phyloP scores from a whole-genome alignment of 352 stramenopile genomes.

The Globisporangium yorkense region DNA sequence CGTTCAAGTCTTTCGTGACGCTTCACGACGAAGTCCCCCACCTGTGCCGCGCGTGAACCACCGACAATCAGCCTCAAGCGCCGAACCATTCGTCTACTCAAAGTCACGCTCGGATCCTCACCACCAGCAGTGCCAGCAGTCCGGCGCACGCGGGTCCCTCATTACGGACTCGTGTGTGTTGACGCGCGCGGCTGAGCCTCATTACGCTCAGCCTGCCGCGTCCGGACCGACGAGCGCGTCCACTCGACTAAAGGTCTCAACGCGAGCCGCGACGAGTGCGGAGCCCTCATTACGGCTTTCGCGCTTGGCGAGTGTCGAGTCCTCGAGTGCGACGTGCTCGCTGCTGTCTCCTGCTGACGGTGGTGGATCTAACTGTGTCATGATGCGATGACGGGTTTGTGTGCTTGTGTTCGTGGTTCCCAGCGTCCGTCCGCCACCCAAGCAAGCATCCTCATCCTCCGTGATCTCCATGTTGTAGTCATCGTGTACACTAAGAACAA shows the following conservation, averaged over 20 bases:
- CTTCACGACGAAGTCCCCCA: slow-evolving; percentile 48
- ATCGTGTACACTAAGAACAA: too few relatives aligned
- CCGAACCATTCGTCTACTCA: not conserved
- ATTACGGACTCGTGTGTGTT: slow-evolving; percentile 16
- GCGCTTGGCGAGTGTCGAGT: not conserved
- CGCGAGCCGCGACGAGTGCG: slow-evolving; percentile 4
- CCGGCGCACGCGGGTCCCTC: slow-evolving; percentile 19
- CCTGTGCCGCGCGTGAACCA: slow-evolving; percentile 22
- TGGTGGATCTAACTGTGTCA: not conserved
- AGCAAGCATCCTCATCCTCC: too few relatives aligned
- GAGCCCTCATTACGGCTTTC: slow-evolving; percentile 22
- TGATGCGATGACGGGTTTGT: not conserved
- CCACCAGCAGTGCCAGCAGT: slow-evolving; percentile 30
- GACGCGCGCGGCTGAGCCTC: slow-evolving; percentile 12
- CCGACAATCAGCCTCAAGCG: not conserved
- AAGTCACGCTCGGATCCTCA: not conserved
- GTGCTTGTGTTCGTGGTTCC: not conserved
- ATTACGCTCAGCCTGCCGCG: slow-evolving; percentile 16
- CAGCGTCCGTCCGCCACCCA: too few relatives aligned
- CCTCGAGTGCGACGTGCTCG: not conserved
- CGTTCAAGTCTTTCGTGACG: slow-evolving; percentile 55
- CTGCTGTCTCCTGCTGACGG: not conserved
- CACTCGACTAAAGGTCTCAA: not conserved
- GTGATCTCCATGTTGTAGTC: too few relatives aligned
- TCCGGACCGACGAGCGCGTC: slow-evolving; percentile 1